Evolutionary conservation across 441 rosid genomes (phyloP).

Genomic region (Mallotus japonicus): DNA sequence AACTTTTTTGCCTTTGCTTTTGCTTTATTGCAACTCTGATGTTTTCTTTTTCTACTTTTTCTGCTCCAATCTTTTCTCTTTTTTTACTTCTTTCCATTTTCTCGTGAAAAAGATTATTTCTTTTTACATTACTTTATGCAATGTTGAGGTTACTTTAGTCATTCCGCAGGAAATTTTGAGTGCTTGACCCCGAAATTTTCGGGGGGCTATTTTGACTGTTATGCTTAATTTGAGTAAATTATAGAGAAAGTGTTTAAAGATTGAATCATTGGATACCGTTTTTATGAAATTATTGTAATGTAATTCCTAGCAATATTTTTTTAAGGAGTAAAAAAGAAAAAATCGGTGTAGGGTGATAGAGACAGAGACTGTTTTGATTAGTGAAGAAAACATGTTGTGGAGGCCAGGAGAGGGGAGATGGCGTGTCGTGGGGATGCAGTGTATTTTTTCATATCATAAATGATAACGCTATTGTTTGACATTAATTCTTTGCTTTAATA

Average conservation of each 20-base stretch:
- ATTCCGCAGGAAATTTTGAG: constrained; percentile 10
- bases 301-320: constrained; percentile 9
- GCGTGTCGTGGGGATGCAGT: constrained; percentile 38
- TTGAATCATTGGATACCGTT: constrained; percentile 35
- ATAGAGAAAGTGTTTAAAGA: constrained; percentile 19
- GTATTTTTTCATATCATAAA: background rate
- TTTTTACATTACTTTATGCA: constrained; percentile 13
- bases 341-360: constrained; percentile 7
- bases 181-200: constrained; percentile 16
- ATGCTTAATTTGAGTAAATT: constrained; percentile 9
- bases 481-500: constrained; percentile 24
- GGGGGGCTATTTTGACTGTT: background rate
- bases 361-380: constrained; percentile 21
- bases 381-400: background rate
- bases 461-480: constrained; percentile 29
- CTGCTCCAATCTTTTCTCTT: background rate
- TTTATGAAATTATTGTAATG: background rate
- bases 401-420: constrained; percentile 23
- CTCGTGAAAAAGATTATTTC: constrained; percentile 4
- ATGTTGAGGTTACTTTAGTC: constrained; percentile 26
- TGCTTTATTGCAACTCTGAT: constrained; percentile 14
- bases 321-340: constrained; percentile 15
- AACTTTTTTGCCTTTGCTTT: constrained; percentile 14
- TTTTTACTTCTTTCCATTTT: constrained; percentile 4
- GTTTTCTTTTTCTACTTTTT: background rate